phyloP scores from a whole-genome alignment of 768 basidiomycete species.

The Clitopilus hobsonii region DNA sequence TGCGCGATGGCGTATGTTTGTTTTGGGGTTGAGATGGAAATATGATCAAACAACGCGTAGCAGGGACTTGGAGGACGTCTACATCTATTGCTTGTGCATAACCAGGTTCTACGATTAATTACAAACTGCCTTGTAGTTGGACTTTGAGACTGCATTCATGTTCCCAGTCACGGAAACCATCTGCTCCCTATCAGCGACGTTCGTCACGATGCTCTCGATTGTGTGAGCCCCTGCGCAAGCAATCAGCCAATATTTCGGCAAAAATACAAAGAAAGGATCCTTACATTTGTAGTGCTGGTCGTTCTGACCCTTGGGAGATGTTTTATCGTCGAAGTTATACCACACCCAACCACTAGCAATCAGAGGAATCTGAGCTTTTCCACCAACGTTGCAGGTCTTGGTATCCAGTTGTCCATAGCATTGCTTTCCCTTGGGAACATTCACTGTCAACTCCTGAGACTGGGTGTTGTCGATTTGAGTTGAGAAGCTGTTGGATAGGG shows the following conservation, averaged over 20 bases:
- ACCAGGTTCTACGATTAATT: too few relatives aligned
- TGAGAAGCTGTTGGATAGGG: not conserved
- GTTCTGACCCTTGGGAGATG: not conserved
- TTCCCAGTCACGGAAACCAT: not conserved
- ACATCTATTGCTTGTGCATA: not conserved
- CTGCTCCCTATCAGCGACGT: not conserved
- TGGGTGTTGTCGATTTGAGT: not conserved
- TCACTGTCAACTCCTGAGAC: not conserved
- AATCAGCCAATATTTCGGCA: not conserved
- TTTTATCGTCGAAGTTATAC: conserved; percentile 11
- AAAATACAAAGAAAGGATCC: not conserved
- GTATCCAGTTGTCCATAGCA: not conserved
- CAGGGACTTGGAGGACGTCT: not conserved
- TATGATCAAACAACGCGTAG: not conserved
- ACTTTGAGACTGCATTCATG: not conserved
- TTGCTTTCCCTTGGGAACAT: not conserved
- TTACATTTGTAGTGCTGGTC: not conserved
- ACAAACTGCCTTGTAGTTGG: not conserved
- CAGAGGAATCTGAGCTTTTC: conserved; percentile 7
- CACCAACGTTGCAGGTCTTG: conserved; percentile 6
- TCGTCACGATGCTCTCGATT: not conserved
- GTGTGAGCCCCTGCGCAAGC: not conserved
- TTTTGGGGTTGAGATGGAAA: not conserved
- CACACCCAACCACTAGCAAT: conserved; percentile 11
- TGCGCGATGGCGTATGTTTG: not conserved